These are phyloP conservation scores for Ulvella scutata DNA, from an alignment of 139 green algal genomes.

Conservation along the genomic window DNA sequence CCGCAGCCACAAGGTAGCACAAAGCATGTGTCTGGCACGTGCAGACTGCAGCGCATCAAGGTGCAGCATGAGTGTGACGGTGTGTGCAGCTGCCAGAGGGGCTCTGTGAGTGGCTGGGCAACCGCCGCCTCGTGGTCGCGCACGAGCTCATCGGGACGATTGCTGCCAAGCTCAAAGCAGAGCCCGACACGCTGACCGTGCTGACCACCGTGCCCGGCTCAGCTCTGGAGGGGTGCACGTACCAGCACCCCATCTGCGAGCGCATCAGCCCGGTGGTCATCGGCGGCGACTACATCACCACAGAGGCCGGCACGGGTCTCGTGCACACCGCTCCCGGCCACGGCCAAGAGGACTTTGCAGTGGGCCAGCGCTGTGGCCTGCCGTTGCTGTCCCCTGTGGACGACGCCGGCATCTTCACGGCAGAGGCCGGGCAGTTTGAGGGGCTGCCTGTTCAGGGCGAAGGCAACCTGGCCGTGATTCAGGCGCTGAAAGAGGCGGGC, in stretches of 20 bases:
- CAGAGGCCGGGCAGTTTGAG: slow-evolving; percentile 67
- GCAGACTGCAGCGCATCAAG: background rate
- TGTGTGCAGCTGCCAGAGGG: slow-evolving; percentile 15
- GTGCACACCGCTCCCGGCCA: slow-evolving; percentile 94
- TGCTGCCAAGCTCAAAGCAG: slow-evolving; percentile 43
- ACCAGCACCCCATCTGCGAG: slow-evolving; percentile 82
- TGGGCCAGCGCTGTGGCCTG: slow-evolving; percentile 72
- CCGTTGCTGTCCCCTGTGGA: slow-evolving; percentile 88
- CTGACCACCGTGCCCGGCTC: slow-evolving; percentile 43
- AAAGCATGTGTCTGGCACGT: no score
- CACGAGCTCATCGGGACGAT: slow-evolving; percentile 53
- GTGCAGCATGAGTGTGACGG: no score
- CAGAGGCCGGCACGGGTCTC: slow-evolving; percentile 87
- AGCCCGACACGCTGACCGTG: slow-evolving; percentile 16
- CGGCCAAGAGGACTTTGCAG: slow-evolving; percentile 90
- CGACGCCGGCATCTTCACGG: slow-evolving; percentile 84
- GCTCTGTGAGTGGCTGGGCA: slow-evolving; percentile 13
- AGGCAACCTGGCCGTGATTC: slow-evolving; percentile 74
- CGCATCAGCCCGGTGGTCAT: slow-evolving; percentile 65
- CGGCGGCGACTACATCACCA: slow-evolving; percentile 98
- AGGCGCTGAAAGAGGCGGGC: slow-evolving; percentile 34
- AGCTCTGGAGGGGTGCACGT: slow-evolving; percentile 61
- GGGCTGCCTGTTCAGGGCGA: slow-evolving; percentile 67
- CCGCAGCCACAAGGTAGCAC: background rate
- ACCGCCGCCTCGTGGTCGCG: slow-evolving; percentile 52